Base-by-base conservation (phyloP, 78 protist species). In the Dictyostelium brefeldianum region DNA sequence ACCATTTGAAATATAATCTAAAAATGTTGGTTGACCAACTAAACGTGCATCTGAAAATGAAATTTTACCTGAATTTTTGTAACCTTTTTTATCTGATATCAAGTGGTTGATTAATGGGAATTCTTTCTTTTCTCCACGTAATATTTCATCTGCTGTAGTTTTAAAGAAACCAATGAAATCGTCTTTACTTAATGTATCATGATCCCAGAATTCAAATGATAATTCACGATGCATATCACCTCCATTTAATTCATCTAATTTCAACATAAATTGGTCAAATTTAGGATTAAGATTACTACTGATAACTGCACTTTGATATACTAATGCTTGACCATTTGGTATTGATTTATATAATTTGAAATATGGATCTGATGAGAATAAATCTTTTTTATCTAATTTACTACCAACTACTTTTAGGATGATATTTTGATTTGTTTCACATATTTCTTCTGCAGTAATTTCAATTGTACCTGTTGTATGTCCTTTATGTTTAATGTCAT, bases 341-440 rank as follows among this genome's bases (percentile, higher is more conserved):
- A 27, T 14, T 10, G 48, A 6, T 36, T 51, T 91, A 31, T n/a
- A 62, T 4, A 89, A 46, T 17, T 51, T 50, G 64, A n/a, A 62
- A 79, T 69, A 95, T 56, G 97, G 97, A 90, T 94, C 98, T 20
- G 80, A 29, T 48, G 94, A 89, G 43, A 96, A 90, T 17, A 77
- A 25, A 81, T 90, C 89, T 54, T 69, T 80, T 73, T 78, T 80
- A 43, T 59, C 85, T n/a, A 59, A 80, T 18, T 80, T 36, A 43
- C n/a, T 56, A 43, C 85, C 71, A n/a, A 36, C 41, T 7, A 82
- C 12, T 50, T 9, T 56, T 15, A 83, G 56, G 7, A 27, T 41
- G 2, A 36, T 18, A 22, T 53, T 56, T 10, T 64, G 64, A 12
- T 31, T 15, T 10, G 91, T 31, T 62, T 31, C 50, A 9, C 57